These are phyloP conservation scores for Pseudogymnoascus sp. DNA, from an alignment of 2,329 filamentous ascomycete genomes.

Conservation along the genomic window DNA sequence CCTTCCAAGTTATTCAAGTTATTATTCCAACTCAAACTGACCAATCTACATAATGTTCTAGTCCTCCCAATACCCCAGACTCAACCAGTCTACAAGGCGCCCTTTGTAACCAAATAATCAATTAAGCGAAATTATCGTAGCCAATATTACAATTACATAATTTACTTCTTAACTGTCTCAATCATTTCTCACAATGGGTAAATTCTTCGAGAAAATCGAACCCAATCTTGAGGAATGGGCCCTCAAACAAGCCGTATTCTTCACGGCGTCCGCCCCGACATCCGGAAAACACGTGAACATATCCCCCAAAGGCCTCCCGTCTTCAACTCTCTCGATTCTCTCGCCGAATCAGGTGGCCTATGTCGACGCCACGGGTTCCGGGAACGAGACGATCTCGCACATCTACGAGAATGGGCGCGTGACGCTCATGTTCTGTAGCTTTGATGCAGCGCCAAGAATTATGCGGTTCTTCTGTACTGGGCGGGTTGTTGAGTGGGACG, in stretches of 20 bases:
- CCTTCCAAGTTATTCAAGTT: background rate
- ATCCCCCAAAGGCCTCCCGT: slow-evolving; percentile 66
- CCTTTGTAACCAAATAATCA: background rate
- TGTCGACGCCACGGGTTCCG: slow-evolving; percentile 67
- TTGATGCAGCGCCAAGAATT: slow-evolving; percentile 52
- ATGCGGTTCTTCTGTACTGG: slow-evolving; percentile 56
- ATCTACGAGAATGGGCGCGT: slow-evolving; percentile 69
- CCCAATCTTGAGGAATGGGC: slow-evolving; percentile 55
- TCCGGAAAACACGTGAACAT: slow-evolving; percentile 65
- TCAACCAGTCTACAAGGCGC: background rate
- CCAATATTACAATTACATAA: background rate
- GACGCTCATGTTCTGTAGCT: slow-evolving; percentile 67
- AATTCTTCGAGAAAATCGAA: slow-evolving; percentile 49
- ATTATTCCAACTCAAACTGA: slow-evolving; percentile 5
- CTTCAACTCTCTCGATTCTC: slow-evolving; percentile 55
- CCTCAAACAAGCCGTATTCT: slow-evolving; percentile 63
- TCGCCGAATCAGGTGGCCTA: slow-evolving; percentile 53
- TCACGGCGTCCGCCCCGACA: slow-evolving; percentile 64
- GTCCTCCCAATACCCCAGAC: background rate
- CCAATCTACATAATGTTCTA: background rate
- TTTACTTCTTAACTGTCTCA: background rate
- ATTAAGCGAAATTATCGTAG: background rate
- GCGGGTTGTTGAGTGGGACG: slow-evolving; percentile 52
- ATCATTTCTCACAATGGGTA: slow-evolving; percentile 40
- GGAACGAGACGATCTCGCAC: slow-evolving; percentile 69